Evolutionary conservation across 768 basidiomycete species (phyloP).

Genomic region (Glaciozyma martinii): DNA sequence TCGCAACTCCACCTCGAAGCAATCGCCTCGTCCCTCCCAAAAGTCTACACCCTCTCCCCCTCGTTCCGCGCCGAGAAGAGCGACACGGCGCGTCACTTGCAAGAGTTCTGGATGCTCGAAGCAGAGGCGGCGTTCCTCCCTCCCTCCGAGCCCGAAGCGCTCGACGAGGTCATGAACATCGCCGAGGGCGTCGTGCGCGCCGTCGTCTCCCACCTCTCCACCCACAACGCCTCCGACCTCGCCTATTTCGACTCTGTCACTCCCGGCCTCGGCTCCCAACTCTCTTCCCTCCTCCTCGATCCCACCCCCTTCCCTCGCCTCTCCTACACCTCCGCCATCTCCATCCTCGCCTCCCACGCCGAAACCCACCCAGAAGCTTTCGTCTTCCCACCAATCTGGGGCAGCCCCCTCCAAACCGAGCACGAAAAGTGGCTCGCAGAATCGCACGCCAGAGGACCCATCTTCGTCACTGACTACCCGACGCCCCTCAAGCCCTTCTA

Average conservation of each 20-base stretch:
- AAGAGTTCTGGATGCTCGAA: constrained; percentile 99
- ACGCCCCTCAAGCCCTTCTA: constrained; percentile 81
- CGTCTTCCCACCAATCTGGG: constrained; percentile 48
- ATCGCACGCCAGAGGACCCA: constrained; percentile 56
- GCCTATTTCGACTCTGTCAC: background rate
- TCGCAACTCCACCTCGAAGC: constrained; percentile 93
- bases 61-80: constrained; percentile 90
- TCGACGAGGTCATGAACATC: constrained; percentile 51
- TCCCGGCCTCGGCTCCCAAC: background rate
- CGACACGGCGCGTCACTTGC: constrained; percentile 78
- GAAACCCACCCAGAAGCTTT: constrained; percentile 3
- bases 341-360: constrained; percentile 45
- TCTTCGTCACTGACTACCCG: constrained; percentile 91
- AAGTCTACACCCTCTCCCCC: constrained; percentile 86
- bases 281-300: constrained; percentile 39
- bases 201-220: background rate
- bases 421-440: constrained; percentile 88
- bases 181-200: constrained; percentile 52
- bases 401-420: constrained; percentile 67
- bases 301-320: constrained; percentile 47
- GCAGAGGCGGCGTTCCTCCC: constrained; percentile 70
- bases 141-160: constrained; percentile 25
- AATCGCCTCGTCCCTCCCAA: constrained; percentile 61
- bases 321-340: constrained; percentile 67
- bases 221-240: background rate